Base-by-base conservation (phyloP, 2,329 filamentous ascomycete genomes). In the Penicillium sp. region DNA sequence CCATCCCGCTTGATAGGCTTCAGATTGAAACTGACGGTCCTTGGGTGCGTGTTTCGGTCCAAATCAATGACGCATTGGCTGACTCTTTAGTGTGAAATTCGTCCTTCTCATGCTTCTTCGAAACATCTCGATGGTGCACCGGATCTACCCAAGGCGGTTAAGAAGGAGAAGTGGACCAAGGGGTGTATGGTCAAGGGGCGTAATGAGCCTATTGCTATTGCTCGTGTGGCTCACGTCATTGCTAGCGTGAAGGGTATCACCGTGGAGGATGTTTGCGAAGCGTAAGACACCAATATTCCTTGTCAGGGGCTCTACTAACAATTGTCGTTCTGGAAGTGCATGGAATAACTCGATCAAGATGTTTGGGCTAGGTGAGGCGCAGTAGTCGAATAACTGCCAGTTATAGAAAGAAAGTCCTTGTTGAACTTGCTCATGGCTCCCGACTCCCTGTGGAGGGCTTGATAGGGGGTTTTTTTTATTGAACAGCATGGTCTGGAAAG, bases 1-100 rank as follows among this genome's bases (percentile, higher is more conserved):
- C 88, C 56, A 86, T 97, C 38, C 89, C 87, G 10, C 77, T 99
- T 10, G 86, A 92, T 52, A 79, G 87, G 44, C 74, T 99, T 50
- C 95, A 97, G 83, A 86, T 99, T 45, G 94, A 99, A 80, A 99
- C 94, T 0, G 94, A 99, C 71, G 94, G 94, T 2, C 94, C 94
- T 3, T 99, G 94, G 84, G 77, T 79, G 71, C 63, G 70, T 52
- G 40, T 1, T 36, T 40, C 31, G 9, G 11, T 48, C 51, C 36
- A 21, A 13, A 36, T 5, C 39, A 21, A 24, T 45, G 13, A 16
- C 5, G 38, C 29, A 27, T 50, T 49, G 27, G 59, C 49, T 54
- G 29, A 50, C 31, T 44, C 7, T 54, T 31, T 48, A 79, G 90
- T 99, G 94, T 69, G 94, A 99, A 73, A 93, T 99, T 55, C 82